Conservation (phyloP, 805 yeast species). For the Wickerhamiella spandovensis region DNA sequence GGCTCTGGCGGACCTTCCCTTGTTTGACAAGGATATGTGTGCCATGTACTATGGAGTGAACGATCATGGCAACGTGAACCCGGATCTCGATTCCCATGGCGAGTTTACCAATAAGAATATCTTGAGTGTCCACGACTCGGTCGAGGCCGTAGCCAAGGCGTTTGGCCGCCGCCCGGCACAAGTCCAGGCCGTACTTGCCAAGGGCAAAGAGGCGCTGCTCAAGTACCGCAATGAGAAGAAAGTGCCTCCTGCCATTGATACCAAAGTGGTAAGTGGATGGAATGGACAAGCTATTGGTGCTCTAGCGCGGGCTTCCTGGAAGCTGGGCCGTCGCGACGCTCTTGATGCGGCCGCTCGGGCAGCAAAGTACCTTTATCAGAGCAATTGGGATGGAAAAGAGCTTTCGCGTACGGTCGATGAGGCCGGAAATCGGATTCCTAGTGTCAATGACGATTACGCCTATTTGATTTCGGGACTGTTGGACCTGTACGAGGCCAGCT, state of each 20-base stretch:
- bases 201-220: conserved; percentile 17
- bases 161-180: conserved; percentile 22
- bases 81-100: conserved; percentile 22
- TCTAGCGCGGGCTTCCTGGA: conserved; percentile 22
- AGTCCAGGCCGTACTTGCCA: conserved; percentile 15
- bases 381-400: conserved; percentile 1
- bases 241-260: conserved; percentile 22
- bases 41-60: conserved; percentile 26
- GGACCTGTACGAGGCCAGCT: conserved; percentile 25
- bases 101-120: conserved; percentile 24
- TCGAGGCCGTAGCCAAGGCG: conserved; percentile 21
- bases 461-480: conserved; percentile 24
- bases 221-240: conserved; percentile 16
- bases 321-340: conserved; percentile 13
- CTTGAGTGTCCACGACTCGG: conserved; percentile 16
- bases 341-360: conserved; percentile 19
- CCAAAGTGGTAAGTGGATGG: conserved; percentile 26
- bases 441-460: conserved; percentile 29
- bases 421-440: conserved; percentile 5
- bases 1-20: conserved; percentile 17
- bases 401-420: conserved; percentile 2
- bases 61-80: conserved; percentile 26
- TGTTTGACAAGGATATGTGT: conserved; percentile 24
- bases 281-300: conserved; percentile 28
- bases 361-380: conserved; percentile 11